phyloP scores from a whole-genome alignment of 2,329 filamentous ascomycete species.

The Fusarium avenaceum region DNA sequence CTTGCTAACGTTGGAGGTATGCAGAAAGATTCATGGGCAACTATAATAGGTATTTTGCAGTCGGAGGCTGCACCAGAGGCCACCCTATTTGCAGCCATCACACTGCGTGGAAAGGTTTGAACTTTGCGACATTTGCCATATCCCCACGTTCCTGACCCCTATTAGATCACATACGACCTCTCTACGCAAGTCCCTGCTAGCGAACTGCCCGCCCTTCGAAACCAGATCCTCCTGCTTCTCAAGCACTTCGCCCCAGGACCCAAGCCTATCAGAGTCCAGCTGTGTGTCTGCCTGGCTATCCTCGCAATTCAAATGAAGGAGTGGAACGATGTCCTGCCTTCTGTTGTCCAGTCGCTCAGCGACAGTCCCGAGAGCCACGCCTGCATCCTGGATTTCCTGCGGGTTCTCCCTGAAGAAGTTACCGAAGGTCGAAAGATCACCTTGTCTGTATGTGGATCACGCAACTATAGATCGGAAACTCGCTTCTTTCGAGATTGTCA shows the following conservation, averaged over 20 bases:
- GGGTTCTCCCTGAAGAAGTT: constrained; percentile 97
- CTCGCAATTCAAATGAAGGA: constrained; percentile 95
- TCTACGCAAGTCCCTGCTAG: constrained; percentile 82
- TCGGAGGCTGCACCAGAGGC: constrained; percentile 84
- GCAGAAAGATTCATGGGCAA: constrained; percentile 91
- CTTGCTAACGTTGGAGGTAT: constrained; percentile 31
- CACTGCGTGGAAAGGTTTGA: constrained; percentile 93
- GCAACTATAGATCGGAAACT: constrained; percentile 60
- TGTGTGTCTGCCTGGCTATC: constrained; percentile 94
- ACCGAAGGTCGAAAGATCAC: constrained; percentile 99
- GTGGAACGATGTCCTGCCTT: constrained; percentile 92
- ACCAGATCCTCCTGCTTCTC: constrained; percentile 85
- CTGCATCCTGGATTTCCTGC: constrained; percentile 94
- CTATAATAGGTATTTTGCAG: constrained; percentile 88
- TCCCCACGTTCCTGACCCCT: constrained; percentile 9
- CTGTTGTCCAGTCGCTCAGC: constrained; percentile 83
- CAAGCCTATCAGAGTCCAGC: constrained; percentile 87
- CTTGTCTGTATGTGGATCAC: constrained; percentile 91
- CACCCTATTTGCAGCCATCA: constrained; percentile 95
- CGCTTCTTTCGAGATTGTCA: constrained; percentile 53
- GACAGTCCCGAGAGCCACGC: constrained; percentile 82
- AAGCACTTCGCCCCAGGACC: constrained; percentile 85
- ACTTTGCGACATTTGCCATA: not conserved
- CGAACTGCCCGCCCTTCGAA: constrained; percentile 81
- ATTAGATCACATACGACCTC: constrained; percentile 94